Conservation (phyloP, 192 early-diverging fungal species). For the Physocladia obscura region DNA sequence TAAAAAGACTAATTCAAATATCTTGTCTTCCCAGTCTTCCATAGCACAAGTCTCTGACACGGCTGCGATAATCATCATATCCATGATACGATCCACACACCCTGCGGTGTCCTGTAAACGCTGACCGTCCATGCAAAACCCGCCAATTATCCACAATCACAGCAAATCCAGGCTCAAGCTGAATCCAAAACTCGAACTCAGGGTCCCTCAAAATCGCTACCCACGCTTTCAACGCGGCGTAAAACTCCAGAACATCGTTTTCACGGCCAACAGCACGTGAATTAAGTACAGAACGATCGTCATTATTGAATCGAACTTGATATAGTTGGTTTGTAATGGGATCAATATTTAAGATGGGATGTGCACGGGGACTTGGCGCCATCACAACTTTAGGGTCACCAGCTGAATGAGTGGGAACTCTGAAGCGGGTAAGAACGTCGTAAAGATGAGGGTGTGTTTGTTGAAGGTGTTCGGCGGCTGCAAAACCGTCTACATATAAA, state of each 20-base stretch:
- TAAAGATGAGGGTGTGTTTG: constrained; percentile 57
- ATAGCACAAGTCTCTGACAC: constrained; percentile 41
- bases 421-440: constrained; percentile 56
- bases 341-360: constrained; percentile 69
- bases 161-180: constrained; percentile 66
- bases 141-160: constrained; percentile 85
- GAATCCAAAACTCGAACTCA: constrained; percentile 65
- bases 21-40: constrained; percentile 7
- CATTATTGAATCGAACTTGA: constrained; percentile 81
- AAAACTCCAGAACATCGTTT: constrained; percentile 57
- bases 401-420: constrained; percentile 69
- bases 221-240: constrained; percentile 72
- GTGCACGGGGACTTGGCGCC: constrained; percentile 55
- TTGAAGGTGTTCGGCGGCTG: constrained; percentile 65
- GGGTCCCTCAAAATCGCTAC: constrained; percentile 52
- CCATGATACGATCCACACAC: constrained; percentile 71
- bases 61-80: constrained; percentile 72
- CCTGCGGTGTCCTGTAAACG: constrained; percentile 70
- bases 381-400: constrained; percentile 69
- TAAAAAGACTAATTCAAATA: constrained; percentile 21
- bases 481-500: constrained; percentile 78
- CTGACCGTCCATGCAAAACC: constrained; percentile 71
- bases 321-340: constrained; percentile 50
- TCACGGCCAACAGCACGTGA: constrained; percentile 34
- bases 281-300: constrained; percentile 71